Conservation (phyloP, 2,329 filamentous ascomycete genomes). For the Exophiala xenobiotica region DNA sequence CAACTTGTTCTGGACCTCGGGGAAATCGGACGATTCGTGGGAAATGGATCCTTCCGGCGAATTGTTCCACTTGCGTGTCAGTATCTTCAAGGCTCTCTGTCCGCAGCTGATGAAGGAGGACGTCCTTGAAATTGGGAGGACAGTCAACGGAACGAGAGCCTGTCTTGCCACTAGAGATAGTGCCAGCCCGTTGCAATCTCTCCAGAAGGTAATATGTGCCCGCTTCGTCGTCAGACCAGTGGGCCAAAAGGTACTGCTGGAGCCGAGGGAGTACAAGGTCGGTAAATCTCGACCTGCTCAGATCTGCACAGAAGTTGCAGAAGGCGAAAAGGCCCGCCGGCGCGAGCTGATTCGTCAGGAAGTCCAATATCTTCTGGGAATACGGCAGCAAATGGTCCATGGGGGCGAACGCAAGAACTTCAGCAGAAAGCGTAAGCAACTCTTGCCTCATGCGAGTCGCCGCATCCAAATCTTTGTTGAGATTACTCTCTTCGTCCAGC, state of each 20-base stretch:
- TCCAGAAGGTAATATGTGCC: constrained; percentile 39
- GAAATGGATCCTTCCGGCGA: constrained; percentile 18
- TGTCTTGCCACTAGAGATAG: not conserved
- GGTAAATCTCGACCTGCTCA: constrained; percentile 72
- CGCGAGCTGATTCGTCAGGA: constrained; percentile 64
- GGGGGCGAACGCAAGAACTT: constrained; percentile 72
- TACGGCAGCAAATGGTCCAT: constrained; percentile 75
- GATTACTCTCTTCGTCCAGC: not conserved
- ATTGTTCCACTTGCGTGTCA: constrained; percentile 2
- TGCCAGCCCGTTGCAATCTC: constrained; percentile 10
- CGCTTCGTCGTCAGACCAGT: constrained; percentile 69
- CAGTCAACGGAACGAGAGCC: constrained; percentile 2
- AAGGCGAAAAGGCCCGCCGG: constrained; percentile 78
- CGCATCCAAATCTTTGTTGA: not conserved
- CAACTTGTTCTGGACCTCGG: not conserved
- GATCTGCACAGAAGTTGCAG: constrained; percentile 74
- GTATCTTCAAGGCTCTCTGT: not conserved
- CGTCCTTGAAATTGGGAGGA: constrained; percentile 12
- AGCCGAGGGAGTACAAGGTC: constrained; percentile 77
- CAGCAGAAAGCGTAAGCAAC: constrained; percentile 53
- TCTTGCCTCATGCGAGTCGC: constrained; percentile 31
- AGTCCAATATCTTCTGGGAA: constrained; percentile 64
- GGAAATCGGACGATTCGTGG: constrained; percentile 9
- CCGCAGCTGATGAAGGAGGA: constrained; percentile 6
- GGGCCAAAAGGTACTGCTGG: constrained; percentile 74